A percentile compares a stretch with the other conserved stretches of the same genome.
These are phyloP conservation scores for Neospermospora avenae DNA, from an alignment of 2,329 filamentous ascomycete species.

Conservation along the genomic window DNA sequence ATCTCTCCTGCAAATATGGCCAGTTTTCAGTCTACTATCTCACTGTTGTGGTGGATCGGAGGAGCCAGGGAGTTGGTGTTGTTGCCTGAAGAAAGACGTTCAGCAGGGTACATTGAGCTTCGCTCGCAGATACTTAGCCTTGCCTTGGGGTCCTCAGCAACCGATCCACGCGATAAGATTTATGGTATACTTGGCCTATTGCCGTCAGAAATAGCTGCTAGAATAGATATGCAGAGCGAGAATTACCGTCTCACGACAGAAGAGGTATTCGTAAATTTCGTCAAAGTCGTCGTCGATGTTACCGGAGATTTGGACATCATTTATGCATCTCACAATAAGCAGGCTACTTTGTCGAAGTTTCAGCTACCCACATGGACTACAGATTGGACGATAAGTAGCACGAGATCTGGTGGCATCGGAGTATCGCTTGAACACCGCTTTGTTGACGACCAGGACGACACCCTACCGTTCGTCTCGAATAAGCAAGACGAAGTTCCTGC, in stretches of 20 bases:
- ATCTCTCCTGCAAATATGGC: neutral
- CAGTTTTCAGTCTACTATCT: neutral
- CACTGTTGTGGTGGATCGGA: neutral
- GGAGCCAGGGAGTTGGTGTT: neutral
- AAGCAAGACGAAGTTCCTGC: neutral
- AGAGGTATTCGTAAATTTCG: constrained; percentile 10
- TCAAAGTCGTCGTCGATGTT: constrained; percentile 3
- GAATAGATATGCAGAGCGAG: neutral
- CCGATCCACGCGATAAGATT: constrained; percentile 19
- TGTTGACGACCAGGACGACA: constrained; percentile 11
- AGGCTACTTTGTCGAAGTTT: neutral
- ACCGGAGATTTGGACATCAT: constrained; percentile 17
- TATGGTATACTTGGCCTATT: constrained; percentile 19
- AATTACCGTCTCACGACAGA: constrained; percentile 11
- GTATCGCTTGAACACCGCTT: constrained; percentile 6
- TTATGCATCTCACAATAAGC: neutral
- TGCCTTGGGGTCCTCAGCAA: constrained; percentile 4
- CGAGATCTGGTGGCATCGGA: constrained; percentile 13
- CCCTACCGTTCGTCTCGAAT: neutral
- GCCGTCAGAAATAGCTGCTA: neutral
- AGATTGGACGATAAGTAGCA: constrained; percentile 15
- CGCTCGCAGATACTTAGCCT: neutral
- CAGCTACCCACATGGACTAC: constrained; percentile 19
- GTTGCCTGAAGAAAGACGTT: neutral
- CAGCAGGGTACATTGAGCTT: neutral